Evolutionary conservation across 2,329 filamentous ascomycete genomes (phyloP), one percentile per base, ranked within the genome.

Genomic region (Aspergillus piperis): DNA sequence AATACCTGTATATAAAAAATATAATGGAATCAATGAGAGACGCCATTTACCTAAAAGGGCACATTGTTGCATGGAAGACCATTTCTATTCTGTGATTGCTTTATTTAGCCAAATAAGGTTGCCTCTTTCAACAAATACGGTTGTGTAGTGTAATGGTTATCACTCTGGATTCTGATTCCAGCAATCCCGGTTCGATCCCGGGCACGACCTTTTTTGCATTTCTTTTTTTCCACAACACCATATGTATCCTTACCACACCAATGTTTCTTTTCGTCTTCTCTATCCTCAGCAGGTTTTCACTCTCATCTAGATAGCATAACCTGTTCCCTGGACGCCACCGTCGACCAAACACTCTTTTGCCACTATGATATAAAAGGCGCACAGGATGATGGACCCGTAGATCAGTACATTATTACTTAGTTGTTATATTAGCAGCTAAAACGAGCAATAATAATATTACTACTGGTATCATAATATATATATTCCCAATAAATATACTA

Each of bases 91-190:
- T 23, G 5, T 1, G 0, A 0, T 1, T 23, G 23, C 23, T 23
- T 30, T 3, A 42, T 54, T 8, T n/a, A 30, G 3, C 25, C 7
- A 13, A 11, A n/a, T 0, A 2, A 1, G 15, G 0, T 7, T 0
- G 0, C 1, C 0, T 5, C 1, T 6, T 15, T 23, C 41, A 47
- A 36, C 27, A 5, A 55, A 8, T 15, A 41, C 21, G 53, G 53
- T 55, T 55, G 53, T 55, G 53, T 55, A 55, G 53, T 55, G 53
- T 55, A 55, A 55, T 55, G 53, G 53, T 55, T 21, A 55, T 42
- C 53, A 55, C 53, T 44, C 53, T 44, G 53, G 53, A 55, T 55
- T 55, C 53, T 55, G 53, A 55, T 55, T 55, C 53, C 53, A 44
- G 53, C 42, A 55, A 55, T 55, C 53, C 53, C 53, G 53, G 53